These are phyloP conservation scores for Paramyrothecium roridum DNA, from an alignment of 2,329 filamentous ascomycete genomes.

Conservation along the genomic window DNA sequence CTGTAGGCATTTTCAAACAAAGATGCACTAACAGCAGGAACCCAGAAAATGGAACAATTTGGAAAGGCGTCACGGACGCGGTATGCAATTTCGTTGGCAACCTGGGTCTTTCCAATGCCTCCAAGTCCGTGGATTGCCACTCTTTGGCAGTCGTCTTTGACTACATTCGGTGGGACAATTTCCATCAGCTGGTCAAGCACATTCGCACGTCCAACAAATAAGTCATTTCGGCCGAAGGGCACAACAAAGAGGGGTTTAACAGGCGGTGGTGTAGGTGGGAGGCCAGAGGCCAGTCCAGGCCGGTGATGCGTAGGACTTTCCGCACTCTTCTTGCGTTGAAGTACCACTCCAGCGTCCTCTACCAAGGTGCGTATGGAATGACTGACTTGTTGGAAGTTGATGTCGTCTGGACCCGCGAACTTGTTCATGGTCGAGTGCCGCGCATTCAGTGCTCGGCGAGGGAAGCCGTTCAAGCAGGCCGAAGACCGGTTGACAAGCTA, in stretches of 20 bases:
- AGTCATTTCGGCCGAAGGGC: slow-evolving; percentile 18
- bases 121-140: slow-evolving; percentile 20
- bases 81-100: slow-evolving; percentile 31
- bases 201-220: slow-evolving; percentile 18
- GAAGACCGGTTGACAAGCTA: background rate
- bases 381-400: background rate
- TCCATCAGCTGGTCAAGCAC: slow-evolving; percentile 12
- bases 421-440: slow-evolving; percentile 4
- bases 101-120: slow-evolving; percentile 35
- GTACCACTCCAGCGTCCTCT: no score
- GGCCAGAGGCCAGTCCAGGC: no score
- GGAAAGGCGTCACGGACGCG: slow-evolving; percentile 16
- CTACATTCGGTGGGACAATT: background rate
- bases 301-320: no score
- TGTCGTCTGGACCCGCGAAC: background rate
- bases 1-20: slow-evolving; percentile 31
- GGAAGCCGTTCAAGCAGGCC: slow-evolving; percentile 1
- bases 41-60: slow-evolving; percentile 36
- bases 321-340: no score
- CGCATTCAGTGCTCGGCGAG: background rate
- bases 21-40: slow-evolving; percentile 21
- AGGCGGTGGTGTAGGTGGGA: no score
- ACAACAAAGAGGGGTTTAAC: slow-evolving; percentile 1
- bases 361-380: no score
- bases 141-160: background rate